phyloP scores from a whole-genome alignment of 352 stramenopile species.

The Pythium diclinum region DNA sequence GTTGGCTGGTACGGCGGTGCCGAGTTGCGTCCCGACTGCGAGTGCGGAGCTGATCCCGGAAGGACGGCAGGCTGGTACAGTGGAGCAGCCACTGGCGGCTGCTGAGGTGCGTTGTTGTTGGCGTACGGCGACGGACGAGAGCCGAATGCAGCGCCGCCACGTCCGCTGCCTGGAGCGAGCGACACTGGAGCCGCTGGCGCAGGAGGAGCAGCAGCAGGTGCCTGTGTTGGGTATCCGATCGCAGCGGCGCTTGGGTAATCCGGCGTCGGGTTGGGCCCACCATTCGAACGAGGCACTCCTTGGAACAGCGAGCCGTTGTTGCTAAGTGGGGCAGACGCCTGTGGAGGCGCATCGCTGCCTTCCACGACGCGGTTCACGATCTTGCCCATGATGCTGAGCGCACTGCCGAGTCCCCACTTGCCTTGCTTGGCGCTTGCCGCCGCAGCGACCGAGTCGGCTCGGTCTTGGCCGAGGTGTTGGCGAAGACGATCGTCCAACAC shows the following conservation, averaged over 20 bases:
- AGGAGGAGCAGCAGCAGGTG: conserved; percentile 2
- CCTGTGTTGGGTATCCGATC: conserved; percentile 20
- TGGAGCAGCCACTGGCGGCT: background rate
- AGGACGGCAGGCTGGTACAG: background rate
- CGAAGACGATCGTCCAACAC: conserved; percentile 82
- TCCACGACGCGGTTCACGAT: conserved; percentile 86
- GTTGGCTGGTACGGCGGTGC: conserved; percentile 15
- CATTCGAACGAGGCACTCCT: conserved; percentile 31
- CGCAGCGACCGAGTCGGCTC: conserved; percentile 62
- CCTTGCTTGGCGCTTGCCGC: conserved; percentile 43
- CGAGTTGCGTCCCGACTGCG: conserved; percentile 16
- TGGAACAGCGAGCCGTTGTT: conserved; percentile 36
- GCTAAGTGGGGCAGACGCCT: conserved; percentile 16
- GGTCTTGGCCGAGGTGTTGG: conserved; percentile 80
- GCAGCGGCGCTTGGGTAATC: conserved; percentile 31
- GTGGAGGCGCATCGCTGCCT: conserved; percentile 47
- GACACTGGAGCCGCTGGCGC: background rate
- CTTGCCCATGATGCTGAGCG: conserved; percentile 84
- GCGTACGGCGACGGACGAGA: conserved; percentile 2
- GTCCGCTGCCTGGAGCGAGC: conserved; percentile 14
- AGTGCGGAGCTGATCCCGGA: conserved; percentile 19
- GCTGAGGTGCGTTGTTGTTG: background rate
- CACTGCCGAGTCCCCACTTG: conserved; percentile 79
- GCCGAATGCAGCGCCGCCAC: conserved; percentile 13
- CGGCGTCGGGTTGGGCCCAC: conserved; percentile 19